A percentile compares a stretch with the other conserved stretches of the same genome.
Evolutionary conservation across 495 filamentous ascomycete species (phyloP).

Genomic region (Patellaria atrata): DNA sequence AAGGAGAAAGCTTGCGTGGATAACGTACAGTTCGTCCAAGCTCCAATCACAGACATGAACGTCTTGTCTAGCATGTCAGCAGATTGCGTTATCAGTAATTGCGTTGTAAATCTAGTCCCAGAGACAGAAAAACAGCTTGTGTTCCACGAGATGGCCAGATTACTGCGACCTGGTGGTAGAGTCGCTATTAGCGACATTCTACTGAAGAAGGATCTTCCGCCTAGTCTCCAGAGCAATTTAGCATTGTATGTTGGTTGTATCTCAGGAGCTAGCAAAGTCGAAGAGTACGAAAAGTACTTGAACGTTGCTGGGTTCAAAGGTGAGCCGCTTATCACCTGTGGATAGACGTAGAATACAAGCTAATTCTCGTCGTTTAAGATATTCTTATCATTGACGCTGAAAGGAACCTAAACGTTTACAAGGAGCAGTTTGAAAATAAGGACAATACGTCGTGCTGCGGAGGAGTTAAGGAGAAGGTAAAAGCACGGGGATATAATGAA

Average conservation of each 20-base stretch:
- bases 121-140: slow-evolving; percentile 38
- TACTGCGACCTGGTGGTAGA: slow-evolving; percentile 46
- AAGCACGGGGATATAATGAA: slow-evolving; percentile 3
- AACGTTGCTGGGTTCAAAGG: slow-evolving; percentile 39
- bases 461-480: no score
- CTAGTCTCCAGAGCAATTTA: slow-evolving; percentile 33
- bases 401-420: slow-evolving; percentile 45
- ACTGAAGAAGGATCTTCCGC: slow-evolving; percentile 36
- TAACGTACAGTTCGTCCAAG: slow-evolving; percentile 40
- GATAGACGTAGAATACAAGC: slow-evolving; percentile 6
- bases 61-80: slow-evolving; percentile 28
- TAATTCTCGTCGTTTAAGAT: slow-evolving; percentile 24
- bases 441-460: no score
- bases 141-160: slow-evolving; percentile 46
- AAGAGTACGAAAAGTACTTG: slow-evolving; percentile 42
- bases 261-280: slow-evolving; percentile 39
- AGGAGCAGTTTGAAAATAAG: slow-evolving; percentile 23
- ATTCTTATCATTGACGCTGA: slow-evolving; percentile 38
- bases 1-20: slow-evolving; percentile 25
- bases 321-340: slow-evolving; percentile 16
- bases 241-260: slow-evolving; percentile 48
- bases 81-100: slow-evolving; percentile 50
- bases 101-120: slow-evolving; percentile 53
- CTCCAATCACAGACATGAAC: slow-evolving; percentile 38
- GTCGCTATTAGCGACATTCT: slow-evolving; percentile 55